Evolutionary conservation across 139 green algal species (phyloP), one percentile per base, ranked within the genome.

Genomic region (Chlorella sp.): DNA sequence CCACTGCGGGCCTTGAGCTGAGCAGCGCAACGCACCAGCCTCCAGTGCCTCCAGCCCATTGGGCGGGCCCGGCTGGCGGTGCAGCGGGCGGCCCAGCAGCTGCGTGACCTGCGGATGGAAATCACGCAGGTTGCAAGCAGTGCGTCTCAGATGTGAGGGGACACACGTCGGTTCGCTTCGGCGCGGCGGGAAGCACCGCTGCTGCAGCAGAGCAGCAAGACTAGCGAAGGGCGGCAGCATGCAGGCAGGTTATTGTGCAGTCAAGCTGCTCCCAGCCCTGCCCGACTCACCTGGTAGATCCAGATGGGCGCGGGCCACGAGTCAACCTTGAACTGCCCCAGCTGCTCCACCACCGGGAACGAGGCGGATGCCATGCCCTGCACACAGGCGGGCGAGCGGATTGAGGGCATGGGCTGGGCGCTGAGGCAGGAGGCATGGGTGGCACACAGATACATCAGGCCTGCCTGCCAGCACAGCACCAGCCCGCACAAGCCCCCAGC

Each of bases 311-410:
- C 63, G 23, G 80, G 85, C 79, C 78, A 91, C 44, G 51, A 65
- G 20, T 88, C 70, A 39, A 96, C 71, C 78, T 90, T 87, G 83
- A 88, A 97, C 65, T 92, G 84, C 23, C 95, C 95, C 79, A 95
- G 68, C 81, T 95, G 91, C 68, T 94, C 88, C 44, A 98, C 88
- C n/a, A 93, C 90, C 1, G 95, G 95, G 86, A 96, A 97, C 55
- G 87, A 89, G 26, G 92, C 93, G 0, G 70, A 44, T 0, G 80
- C 47, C 93, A 98, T 97, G 82, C 90, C 81, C n/a, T 84, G 73
- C 4, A 55, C 21, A 13, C 32, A 44, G 65, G 15, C 30, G 32
- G 32, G 30, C 26, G 17, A 28, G 63, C 3, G 63, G 63, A 28
- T 28, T 4, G 63, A 1, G 28, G 5, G 30, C 20, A 11, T n/a